Conservation (phyloP, 2,329 filamentous ascomycete genomes). For the Aspergillus tanneri region DNA sequence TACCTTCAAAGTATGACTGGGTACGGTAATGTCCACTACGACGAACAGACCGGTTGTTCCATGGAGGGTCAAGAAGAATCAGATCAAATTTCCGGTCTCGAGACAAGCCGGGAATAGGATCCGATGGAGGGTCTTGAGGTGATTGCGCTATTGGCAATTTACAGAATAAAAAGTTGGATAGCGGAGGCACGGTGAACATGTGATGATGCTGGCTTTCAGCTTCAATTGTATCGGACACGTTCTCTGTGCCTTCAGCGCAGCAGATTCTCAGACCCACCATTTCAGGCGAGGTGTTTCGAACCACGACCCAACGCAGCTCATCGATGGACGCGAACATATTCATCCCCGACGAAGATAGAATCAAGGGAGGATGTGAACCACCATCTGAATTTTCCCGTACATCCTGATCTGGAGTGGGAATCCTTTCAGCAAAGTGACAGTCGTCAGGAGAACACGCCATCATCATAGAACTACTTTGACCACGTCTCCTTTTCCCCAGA, state of each 20-base stretch:
- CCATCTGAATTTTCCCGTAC: background rate
- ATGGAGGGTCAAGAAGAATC: slow-evolving; percentile 63
- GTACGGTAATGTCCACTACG: slow-evolving; percentile 51
- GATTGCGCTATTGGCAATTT: slow-evolving; percentile 30
- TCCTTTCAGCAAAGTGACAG: background rate
- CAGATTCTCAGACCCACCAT: slow-evolving; percentile 17
- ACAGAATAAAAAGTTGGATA: slow-evolving; percentile 49
- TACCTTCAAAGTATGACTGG: slow-evolving; percentile 30
- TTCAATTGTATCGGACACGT: background rate
- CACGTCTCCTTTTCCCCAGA: slow-evolving; percentile 9
- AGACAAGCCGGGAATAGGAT: slow-evolving; percentile 28
- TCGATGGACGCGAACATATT: slow-evolving; percentile 31
- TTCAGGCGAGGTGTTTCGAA: slow-evolving; percentile 33
- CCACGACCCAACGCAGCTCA: slow-evolving; percentile 24
- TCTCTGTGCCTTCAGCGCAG: background rate
- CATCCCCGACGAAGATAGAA: slow-evolving; percentile 14
- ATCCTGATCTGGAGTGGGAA: too few relatives aligned
- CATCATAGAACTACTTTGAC: background rate
- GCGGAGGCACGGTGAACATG: slow-evolving; percentile 49
- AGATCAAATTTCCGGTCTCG: slow-evolving; percentile 52
- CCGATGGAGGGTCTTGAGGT: background rate
- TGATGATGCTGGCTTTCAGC: slow-evolving; percentile 3
- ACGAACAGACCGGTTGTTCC: slow-evolving; percentile 61
- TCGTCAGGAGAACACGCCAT: background rate
- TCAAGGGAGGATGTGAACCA: background rate